Evolutionary conservation across 257 asterid genomes (phyloP), one percentile per base, ranked within the genome.

Genomic region (Mitragyna speciosa): DNA sequence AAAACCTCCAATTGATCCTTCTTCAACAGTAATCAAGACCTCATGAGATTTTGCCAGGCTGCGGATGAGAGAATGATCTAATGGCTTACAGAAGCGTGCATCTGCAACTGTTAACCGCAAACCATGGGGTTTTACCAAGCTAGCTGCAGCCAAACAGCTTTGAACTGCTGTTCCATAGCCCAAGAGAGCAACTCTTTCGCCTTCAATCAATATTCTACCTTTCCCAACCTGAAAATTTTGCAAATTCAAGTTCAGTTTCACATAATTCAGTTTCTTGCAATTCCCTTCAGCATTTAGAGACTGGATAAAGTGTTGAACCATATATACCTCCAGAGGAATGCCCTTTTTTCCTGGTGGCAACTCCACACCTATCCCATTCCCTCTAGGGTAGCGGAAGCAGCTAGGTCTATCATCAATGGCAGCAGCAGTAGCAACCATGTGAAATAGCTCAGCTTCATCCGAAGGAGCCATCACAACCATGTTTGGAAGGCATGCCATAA

Each of bases 381-480:
- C 98, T 86, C 98, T 91, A 5, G 98, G 99, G 82, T 91, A 95
- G 28, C 98, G 89, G 75, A 95, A 88, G 85, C 97, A 95, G 83
- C 99, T 91, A 16, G 98, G 99, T 56, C 97, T 85, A 80, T 95
- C 98, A 14, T 95, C 97, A 75, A 95, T 91, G 75, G 97, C 97
- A 56, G 97, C 97, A 36, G 98, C 96, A 65, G 98, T 95, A 30
- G 99, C 99, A 64, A 95, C 96, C 98, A 93, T 93, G 91, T 95
- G 97, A 84, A 93, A 88, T 47, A 95, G 88, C 81, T 95, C 97
- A 0, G 92, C 94, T 87, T 93, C 98, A 72, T 95, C 97, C 0
- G 98, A 87, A 77, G 97, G 99, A 73, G 99, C 98, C 97, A 95
- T 95, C 65, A 95, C 99, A 59, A 95, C 97, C 99, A 95, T 93